Evolutionary conservation across 2,329 filamentous ascomycete genomes (phyloP), one percentile per base, ranked within the genome.

Genomic region (Cucurbitaria berberidis): DNA sequence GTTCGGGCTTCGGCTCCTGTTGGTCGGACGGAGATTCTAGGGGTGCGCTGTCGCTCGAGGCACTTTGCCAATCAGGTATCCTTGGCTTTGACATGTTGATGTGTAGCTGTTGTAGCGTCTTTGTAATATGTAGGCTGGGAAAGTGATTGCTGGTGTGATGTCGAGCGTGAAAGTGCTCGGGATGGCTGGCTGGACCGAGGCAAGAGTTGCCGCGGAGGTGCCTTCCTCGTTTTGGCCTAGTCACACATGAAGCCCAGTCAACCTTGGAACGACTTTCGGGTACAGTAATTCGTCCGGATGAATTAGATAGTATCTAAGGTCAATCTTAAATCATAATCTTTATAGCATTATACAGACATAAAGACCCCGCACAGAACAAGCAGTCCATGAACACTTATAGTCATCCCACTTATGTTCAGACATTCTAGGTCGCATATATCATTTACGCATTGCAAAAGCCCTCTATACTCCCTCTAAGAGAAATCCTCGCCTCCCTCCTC

Each of bases 401-500:
- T 8, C 3, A n/a, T 34, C 15, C 13, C 13, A 8, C 4, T 34
- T 34, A n/a, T 16, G 13, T 34, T 10, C 30, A 4, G 9, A 30
- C 4, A 15, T 34, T 16, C 30, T n/a, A 34, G 15, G 3, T 34
- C 30, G 13, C 13, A 34, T 2, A 13, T 34, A n/a, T 34, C 30
- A 34, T 16, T n/a, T 3, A 34, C 30, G 30, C 13, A 4, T 34
- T 34, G 2, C 30, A 34, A 34, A n/a, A n/a, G 30, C 30, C 30
- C 30, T 16, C 13, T n/a, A 5, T 5, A 15, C 36, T 24, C 11
- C 19, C 19, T 39, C 36, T 76, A 89, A 57, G 87, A 87, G 67
- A 89, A 89, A 67, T 89, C 87, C 61, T 89, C 87, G 35, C 81
- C 85, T 60, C 82, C 80, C 70, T 86, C 83, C 77, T 93, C 89